Evolutionary conservation across 1,284 basidiomycete species (phyloP).

Genomic region (Coniferiporia sulphurascens): DNA sequence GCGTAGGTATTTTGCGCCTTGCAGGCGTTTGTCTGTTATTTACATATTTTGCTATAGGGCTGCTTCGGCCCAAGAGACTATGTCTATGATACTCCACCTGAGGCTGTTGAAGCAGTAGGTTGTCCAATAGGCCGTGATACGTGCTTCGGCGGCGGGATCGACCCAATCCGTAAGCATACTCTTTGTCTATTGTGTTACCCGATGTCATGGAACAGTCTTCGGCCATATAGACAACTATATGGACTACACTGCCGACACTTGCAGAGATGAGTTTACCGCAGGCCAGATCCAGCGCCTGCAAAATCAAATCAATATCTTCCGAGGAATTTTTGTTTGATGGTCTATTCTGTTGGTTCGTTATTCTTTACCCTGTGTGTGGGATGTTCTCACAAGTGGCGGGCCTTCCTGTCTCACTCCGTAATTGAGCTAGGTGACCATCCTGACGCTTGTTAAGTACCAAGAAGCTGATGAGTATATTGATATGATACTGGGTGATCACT

Average conservation of each 20-base stretch:
- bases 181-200: slow-evolving; percentile 25
- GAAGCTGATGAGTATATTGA: too few species aligned
- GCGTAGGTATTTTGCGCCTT: slow-evolving; percentile 19
- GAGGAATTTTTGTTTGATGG: slow-evolving; percentile 25
- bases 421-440: too few species aligned
- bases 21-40: too few species aligned
- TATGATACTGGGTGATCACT: too few species aligned
- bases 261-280: slow-evolving; percentile 46
- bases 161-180: slow-evolving; percentile 40
- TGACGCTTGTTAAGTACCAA: too few species aligned
- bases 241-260: slow-evolving; percentile 39
- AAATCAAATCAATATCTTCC: slow-evolving; percentile 43
- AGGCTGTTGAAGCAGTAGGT: slow-evolving; percentile 39
- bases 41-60: slow-evolving; percentile 24
- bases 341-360: too few species aligned
- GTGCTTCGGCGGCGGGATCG: slow-evolving; percentile 38
- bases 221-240: background rate
- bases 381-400: too few species aligned
- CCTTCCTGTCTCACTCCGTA: too few species aligned
- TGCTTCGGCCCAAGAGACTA: slow-evolving; percentile 44
- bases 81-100: slow-evolving; percentile 48
- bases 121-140: slow-evolving; percentile 46
- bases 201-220: background rate
- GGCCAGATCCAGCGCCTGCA: slow-evolving; percentile 40
- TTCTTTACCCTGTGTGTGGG: too few species aligned